Conservation (phyloP, 1,284 basidiomycete genomes). For the Malassezia restricta region DNA sequence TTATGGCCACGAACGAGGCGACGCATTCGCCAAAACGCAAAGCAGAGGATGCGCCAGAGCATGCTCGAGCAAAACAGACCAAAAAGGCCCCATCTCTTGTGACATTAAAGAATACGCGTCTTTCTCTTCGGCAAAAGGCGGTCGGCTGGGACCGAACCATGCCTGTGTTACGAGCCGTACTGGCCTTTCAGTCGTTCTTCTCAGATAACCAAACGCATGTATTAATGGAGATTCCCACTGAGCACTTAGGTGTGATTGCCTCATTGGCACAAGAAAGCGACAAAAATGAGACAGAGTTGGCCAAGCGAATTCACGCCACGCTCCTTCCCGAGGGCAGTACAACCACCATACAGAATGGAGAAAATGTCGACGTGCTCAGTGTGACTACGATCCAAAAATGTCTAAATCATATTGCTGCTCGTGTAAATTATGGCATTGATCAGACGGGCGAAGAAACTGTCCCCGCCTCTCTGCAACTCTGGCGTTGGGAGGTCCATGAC, state of each 20-base stretch:
- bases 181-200: conserved; percentile 27
- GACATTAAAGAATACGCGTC: conserved; percentile 54
- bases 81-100: conserved; percentile 27
- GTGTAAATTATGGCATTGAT: conserved; percentile 35
- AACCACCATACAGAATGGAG: not conserved
- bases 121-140: conserved; percentile 64
- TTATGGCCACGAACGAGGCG: not conserved
- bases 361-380: conserved; percentile 17
- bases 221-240: conserved; percentile 55
- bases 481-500: conserved; percentile 73
- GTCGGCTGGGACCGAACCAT: conserved; percentile 63
- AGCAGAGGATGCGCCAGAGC: not conserved
- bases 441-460: not conserved
- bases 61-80: conserved; percentile 11
- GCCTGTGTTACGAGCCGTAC: conserved; percentile 59
- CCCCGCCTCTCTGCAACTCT: conserved; percentile 52
- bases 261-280: conserved; percentile 56
- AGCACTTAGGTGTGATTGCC: conserved; percentile 61
- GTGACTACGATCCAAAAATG: conserved; percentile 21
- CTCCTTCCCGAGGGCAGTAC: conserved; percentile 28
- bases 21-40: conserved; percentile 5
- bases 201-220: conserved; percentile 15
- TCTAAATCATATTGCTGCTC: conserved; percentile 24
- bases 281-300: conserved; percentile 26
- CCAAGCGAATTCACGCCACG: conserved; percentile 21